A percentile compares a stretch with the other conserved stretches of the same genome.
phyloP scores from a whole-genome alignment of 2,329 filamentous ascomycete species.

The Penicillium concentricum region DNA sequence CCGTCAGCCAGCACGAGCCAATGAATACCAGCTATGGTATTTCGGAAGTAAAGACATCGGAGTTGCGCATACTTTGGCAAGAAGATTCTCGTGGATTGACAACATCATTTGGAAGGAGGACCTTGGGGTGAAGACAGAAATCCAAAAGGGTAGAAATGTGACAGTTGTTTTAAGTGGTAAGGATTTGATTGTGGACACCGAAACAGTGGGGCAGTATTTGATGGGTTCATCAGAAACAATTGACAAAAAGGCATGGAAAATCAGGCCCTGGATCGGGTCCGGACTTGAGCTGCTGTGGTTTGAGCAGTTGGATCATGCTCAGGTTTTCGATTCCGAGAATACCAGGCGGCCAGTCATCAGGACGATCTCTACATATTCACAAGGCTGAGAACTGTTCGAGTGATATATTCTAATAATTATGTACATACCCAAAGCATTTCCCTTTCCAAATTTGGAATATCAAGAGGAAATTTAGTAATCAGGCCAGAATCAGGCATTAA shows the following conservation, averaged over 20 bases:
- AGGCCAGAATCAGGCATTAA: too few relatives aligned
- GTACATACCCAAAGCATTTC: too few relatives aligned
- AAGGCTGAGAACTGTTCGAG: not conserved
- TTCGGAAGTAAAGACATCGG: slow-evolving; percentile 68
- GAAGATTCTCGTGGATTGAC: slow-evolving; percentile 71
- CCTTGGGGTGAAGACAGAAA: slow-evolving; percentile 37
- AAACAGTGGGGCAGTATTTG: slow-evolving; percentile 59
- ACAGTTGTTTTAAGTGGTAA: slow-evolving; percentile 59
- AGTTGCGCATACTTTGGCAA: slow-evolving; percentile 62
- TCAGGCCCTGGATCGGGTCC: slow-evolving; percentile 32
- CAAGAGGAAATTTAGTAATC: too few relatives aligned
- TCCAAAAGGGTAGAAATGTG: slow-evolving; percentile 38
- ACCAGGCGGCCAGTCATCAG: slow-evolving; percentile 18
- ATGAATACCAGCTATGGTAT: slow-evolving; percentile 69
- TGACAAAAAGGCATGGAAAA: slow-evolving; percentile 19
- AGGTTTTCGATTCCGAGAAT: slow-evolving; percentile 52
- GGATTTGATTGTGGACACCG: slow-evolving; percentile 65
- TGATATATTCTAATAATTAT: too few relatives aligned
- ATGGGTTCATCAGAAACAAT: slow-evolving; percentile 30
- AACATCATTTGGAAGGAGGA: slow-evolving; percentile 71
- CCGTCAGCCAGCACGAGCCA: slow-evolving; percentile 55
- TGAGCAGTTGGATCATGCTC: slow-evolving; percentile 62
- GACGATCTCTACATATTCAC: slow-evolving; percentile 18
- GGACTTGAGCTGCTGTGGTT: slow-evolving; percentile 62
- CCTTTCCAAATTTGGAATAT: too few relatives aligned